Evolutionary conservation across 768 basidiomycete species (phyloP).

Genomic region (Cubamyces sp.): DNA sequence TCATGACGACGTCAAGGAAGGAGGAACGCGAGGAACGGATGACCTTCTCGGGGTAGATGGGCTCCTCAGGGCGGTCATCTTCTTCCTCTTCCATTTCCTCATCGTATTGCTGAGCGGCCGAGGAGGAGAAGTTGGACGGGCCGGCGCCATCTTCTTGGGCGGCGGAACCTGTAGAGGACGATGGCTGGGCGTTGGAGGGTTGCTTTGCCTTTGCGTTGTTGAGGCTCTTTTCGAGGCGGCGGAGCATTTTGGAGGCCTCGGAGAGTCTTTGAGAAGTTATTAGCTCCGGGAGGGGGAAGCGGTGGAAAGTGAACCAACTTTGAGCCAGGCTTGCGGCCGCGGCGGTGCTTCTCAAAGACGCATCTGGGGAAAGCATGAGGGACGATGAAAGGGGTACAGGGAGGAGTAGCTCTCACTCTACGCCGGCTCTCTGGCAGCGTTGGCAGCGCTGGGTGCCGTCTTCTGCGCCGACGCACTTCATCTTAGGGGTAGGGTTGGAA

Average conservation of each 20-base stretch:
- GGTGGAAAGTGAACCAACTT: conserved; percentile 56
- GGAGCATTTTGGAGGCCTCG: conserved; percentile 88
- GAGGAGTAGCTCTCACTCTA: conserved; percentile 53
- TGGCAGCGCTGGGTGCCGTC: conserved; percentile 82
- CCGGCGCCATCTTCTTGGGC: conserved; percentile 28
- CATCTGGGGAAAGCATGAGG: conserved; percentile 51
- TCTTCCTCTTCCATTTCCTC: conserved; percentile 70
- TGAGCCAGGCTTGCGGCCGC: conserved; percentile 87
- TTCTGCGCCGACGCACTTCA: conserved; percentile 91
- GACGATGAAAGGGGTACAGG: conserved; percentile 14
- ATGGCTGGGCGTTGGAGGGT: conserved; percentile 42
- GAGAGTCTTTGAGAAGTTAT: conserved; percentile 58
- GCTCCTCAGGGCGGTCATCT: conserved; percentile 61
- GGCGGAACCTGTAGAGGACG: conserved; percentile 28
- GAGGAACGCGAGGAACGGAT: conserved; percentile 72
- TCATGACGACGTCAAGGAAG: conserved; percentile 84
- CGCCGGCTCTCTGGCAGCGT: conserved; percentile 80
- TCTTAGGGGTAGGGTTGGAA: conserved; percentile 47
- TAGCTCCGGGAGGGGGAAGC: conserved; percentile 13
- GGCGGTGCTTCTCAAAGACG: conserved; percentile 86
- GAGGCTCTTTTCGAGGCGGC: conserved; percentile 82
- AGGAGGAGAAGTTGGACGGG: conserved; percentile 38
- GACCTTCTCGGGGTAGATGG: conserved; percentile 73
- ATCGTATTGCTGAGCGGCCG: conserved; percentile 42
- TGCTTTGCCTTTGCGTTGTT: conserved; percentile 79